Conservation (phyloP, 1,284 basidiomycete species). For the Cutaneotrichosporon sp. region DNA sequence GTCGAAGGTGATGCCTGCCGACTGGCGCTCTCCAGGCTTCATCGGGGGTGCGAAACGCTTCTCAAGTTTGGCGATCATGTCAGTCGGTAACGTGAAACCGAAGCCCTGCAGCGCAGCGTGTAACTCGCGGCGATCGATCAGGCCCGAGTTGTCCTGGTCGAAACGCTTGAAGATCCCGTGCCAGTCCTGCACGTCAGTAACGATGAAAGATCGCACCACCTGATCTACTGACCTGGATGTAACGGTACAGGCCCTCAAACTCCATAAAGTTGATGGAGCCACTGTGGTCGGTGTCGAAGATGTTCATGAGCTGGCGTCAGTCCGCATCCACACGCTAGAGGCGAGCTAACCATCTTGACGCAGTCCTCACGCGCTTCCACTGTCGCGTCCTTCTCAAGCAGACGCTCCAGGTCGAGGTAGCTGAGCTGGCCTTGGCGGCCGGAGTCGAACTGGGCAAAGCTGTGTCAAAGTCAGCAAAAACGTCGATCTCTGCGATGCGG, state of each 20-base stretch:
- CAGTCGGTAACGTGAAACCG: conserved; percentile 44
- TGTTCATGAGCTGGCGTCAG: conserved; percentile 32
- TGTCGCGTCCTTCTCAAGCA: conserved; percentile 45
- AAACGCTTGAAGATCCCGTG: conserved; percentile 49
- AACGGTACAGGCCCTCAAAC: conserved; percentile 49
- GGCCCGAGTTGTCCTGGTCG: conserved; percentile 46
- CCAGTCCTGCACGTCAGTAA: conserved; percentile 42
- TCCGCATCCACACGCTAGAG: neutral
- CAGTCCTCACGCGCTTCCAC: conserved; percentile 49
- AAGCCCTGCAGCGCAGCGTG: conserved; percentile 48
- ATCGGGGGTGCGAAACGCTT: conserved; percentile 47
- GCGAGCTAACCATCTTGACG: conserved; percentile 47
- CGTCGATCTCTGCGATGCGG: too few species aligned
- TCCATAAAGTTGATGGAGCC: conserved; percentile 48
- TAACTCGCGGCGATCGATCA: conserved; percentile 47
- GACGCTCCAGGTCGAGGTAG: conserved; percentile 40
- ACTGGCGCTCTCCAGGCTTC: conserved; percentile 22
- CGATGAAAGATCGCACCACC: neutral
- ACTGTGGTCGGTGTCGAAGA: conserved; percentile 48
- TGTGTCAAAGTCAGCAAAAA: conserved; percentile 13
- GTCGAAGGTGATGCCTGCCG: conserved; percentile 46
- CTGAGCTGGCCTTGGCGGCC: conserved; percentile 42
- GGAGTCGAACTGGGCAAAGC: conserved; percentile 44
- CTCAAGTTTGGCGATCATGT: conserved; percentile 46
- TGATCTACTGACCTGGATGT: conserved; percentile 41